phyloP scores from a whole-genome alignment of 2,329 filamentous ascomycete species.

The Hypoxylon sp. region DNA sequence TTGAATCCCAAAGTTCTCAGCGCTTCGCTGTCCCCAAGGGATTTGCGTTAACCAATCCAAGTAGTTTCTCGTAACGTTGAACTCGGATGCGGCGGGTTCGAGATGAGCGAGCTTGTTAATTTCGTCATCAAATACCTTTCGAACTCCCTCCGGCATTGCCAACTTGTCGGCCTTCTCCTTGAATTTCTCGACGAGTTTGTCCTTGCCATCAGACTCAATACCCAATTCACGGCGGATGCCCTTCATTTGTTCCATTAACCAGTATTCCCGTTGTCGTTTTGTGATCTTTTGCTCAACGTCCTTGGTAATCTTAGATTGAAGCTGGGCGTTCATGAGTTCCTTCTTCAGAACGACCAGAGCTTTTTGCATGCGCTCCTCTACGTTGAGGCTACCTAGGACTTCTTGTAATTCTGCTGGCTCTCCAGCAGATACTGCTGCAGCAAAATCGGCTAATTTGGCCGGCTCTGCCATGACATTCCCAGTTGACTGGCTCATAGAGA shows the following conservation, averaged over 20 bases:
- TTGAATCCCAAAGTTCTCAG: slow-evolving; percentile 96
- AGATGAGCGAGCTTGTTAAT: slow-evolving; percentile 96
- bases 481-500: slow-evolving; percentile 93
- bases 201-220: slow-evolving; percentile 97
- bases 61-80: slow-evolving; percentile 98
- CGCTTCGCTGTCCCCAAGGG: slow-evolving; percentile 94
- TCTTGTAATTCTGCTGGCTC: slow-evolving; percentile 94
- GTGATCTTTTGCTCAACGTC: slow-evolving; percentile 98
- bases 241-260: slow-evolving; percentile 99
- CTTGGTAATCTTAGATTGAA: slow-evolving; percentile 97
- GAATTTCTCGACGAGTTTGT: slow-evolving; percentile 97
- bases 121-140: slow-evolving; percentile 98
- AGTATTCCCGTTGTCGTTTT: slow-evolving; percentile 97
- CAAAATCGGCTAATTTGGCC: slow-evolving; percentile 95
- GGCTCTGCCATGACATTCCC: slow-evolving; percentile 97
- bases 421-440: slow-evolving; percentile 94
- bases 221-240: slow-evolving; percentile 95
- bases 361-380: slow-evolving; percentile 93
- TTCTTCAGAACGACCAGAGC: slow-evolving; percentile 95
- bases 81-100: slow-evolving; percentile 95
- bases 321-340: slow-evolving; percentile 96
- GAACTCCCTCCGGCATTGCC: slow-evolving; percentile 96
- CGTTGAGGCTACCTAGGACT: slow-evolving; percentile 87
- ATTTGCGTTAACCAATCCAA: slow-evolving; percentile 99
- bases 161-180: slow-evolving; percentile 94